Evolutionary conservation across 257 asterid species (phyloP), one percentile per base, ranked within the genome.

Genomic region (Osmanthus fragrans): DNA sequence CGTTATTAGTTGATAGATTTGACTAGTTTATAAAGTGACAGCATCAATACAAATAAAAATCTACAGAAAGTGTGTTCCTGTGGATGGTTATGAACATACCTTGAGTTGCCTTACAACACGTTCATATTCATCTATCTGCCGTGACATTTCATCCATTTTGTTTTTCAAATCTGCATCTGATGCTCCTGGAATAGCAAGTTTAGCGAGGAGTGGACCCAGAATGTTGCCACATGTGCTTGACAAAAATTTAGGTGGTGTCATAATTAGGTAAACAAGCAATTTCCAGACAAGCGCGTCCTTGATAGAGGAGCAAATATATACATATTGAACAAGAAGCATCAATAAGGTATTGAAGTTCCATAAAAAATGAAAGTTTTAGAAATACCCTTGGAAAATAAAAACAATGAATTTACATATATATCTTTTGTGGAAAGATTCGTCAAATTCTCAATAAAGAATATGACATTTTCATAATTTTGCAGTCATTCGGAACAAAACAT

Each of bases 121-220:
- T 82, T 90, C 90, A 70, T 90, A 86, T 30, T 91, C 92, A 34
- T 84, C 90, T 63, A 92, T 81, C 85, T 89, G 88, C 21, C 47
- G 60, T 30, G 89, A 81, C 97, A 86, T 86, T 77, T 79, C 86
- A 69, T 84, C 84, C 74, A 85, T 76, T 80, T 86, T 83, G 47
- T 79, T 87, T 72, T 63, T 81, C 85, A 85, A 69, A 77, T 90
- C 89, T 36, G 75, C 86, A 81, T 86, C 86, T n/a, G 86, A 67
- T 74, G 82, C 83, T 84, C 86, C 80, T 1, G 85, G 69, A 74
- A 70, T 49, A 77, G 75, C 80, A 77, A 89, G 83, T 83, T 85
- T 80, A 69, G 86, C 75, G 49, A 82, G 68, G 51, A 84, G 87
- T 12, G 88, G 89, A 77, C 90, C 90, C 74, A 88, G 80, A 80